These are phyloP conservation scores for Metschnikowia picachoensis DNA, from an alignment of 805 yeast species.

Conservation along the genomic window DNA sequence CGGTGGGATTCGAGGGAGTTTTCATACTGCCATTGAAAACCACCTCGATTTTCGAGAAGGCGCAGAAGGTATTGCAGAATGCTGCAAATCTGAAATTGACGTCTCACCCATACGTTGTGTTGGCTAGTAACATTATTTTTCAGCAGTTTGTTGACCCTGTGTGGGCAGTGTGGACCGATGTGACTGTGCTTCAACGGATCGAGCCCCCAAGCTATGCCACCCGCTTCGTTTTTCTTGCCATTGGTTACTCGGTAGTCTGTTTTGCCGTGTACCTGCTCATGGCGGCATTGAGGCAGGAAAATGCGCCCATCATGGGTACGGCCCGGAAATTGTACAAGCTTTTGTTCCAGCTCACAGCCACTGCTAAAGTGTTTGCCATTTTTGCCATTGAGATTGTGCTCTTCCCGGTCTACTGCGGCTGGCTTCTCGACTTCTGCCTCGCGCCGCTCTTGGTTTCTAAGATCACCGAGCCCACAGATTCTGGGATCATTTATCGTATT, in stretches of 20 bases:
- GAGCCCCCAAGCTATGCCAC: slow-evolving; percentile 32
- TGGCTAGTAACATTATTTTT: not conserved
- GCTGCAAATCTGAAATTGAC: not conserved
- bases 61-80: not conserved
- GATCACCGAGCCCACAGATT: not conserved
- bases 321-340: slow-evolving; percentile 49
- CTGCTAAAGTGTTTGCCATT: slow-evolving; percentile 70
- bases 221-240: slow-evolving; percentile 32
- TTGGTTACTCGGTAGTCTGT: slow-evolving; percentile 33
- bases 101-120: not conserved
- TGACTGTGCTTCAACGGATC: slow-evolving; percentile 3
- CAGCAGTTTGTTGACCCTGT: slow-evolving; percentile 7
- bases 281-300: slow-evolving; percentile 27
- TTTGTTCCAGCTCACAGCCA: slow-evolving; percentile 52
- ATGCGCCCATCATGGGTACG: slow-evolving; percentile 46
- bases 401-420: slow-evolving; percentile 86
- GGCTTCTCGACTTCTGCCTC: slow-evolving; percentile 63
- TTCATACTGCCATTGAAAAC: slow-evolving; percentile 2
- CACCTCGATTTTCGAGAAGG: not conserved
- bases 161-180: not conserved
- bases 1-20: slow-evolving; percentile 3
- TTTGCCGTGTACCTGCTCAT: slow-evolving; percentile 25
- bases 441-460: slow-evolving; percentile 47
- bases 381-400: slow-evolving; percentile 76
- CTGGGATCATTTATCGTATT: slow-evolving; percentile 15